Evolutionary conservation across 2,329 filamentous ascomycete genomes (phyloP), one percentile per base, ranked within the genome.

Genomic region (Falciphora oryzae): DNA sequence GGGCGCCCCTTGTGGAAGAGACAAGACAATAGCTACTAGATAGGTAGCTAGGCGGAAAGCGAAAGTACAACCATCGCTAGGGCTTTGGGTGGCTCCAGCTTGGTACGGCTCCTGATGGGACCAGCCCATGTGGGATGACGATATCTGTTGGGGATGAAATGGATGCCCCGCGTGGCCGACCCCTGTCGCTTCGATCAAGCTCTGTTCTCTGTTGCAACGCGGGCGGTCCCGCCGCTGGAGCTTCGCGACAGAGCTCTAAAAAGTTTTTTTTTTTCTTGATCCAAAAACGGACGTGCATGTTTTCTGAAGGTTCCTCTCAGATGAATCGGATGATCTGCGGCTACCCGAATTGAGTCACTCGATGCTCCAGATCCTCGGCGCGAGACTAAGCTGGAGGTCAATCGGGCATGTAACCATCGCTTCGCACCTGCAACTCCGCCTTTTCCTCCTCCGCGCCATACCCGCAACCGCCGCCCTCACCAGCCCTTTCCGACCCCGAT

Each of bases 401-500:
- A n/a, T 53, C 22, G 61, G 35, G 61, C 44, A 62, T 62, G 44
- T 57, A n/a, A 62, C n/a, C 22, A n/a, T 53, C 44, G 18, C 18
- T 11, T n/a, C 44, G 44, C 35, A 18, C 14, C 22, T n/a, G 44
- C 61, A 13, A 62, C 61, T n/a, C 6, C 22, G 31, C 18, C 25
- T 18, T 38, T 38, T 50, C 60, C 32, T n/a, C 29, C 35, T 62
- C 25, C 38, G 60, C 38, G 32, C 16, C 14, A 38, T 18, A 10
- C 13, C 35, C 35, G 5, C 28, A 4, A 22, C 27, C 61, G 16
- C 16, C 25, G 35, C 32, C 27, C 25, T 56, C 27, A 53, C 38
- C 11, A 6, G 3, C 25, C 18, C 8, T 38, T 22, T 14, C 38
- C 29, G 11, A 31, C 28, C 16, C 57, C 8, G 27, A 59, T 31